Conservation (phyloP, 1,284 basidiomycete genomes). For the Boletellus sp. region DNA sequence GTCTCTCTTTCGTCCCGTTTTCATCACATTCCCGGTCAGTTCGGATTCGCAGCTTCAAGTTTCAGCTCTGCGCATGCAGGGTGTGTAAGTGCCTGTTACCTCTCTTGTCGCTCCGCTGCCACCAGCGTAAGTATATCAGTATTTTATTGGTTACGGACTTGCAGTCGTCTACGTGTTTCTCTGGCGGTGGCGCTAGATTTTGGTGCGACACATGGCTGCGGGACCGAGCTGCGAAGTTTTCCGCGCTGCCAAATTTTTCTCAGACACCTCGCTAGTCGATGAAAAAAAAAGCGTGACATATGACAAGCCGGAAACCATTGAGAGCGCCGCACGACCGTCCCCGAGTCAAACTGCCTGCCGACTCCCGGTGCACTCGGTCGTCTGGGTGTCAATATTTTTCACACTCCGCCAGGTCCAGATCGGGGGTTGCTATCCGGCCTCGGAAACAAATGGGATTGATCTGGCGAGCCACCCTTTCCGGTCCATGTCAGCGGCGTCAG, state of each 20-base stretch:
- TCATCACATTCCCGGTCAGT: constrained; percentile 14
- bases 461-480: constrained; percentile 20
- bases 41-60: constrained; percentile 30
- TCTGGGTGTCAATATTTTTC: constrained; percentile 2
- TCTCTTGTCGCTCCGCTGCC: constrained; percentile 26
- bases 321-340: no score
- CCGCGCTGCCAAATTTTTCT: no score
- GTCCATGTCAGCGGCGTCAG: constrained; percentile 32
- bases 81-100: constrained; percentile 33
- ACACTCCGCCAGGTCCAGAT: constrained; percentile 18
- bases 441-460: constrained; percentile 21
- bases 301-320: no score
- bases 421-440: constrained; percentile 31
- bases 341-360: no score
- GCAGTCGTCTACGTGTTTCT: constrained; percentile 6
- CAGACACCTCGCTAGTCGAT: no score
- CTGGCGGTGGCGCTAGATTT: constrained; percentile 5
- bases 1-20: constrained; percentile 21
- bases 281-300: no score
- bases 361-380: neutral
- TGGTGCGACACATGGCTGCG: constrained; percentile 11
- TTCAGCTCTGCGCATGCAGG: constrained; percentile 29
- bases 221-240: no score
- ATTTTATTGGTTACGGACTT: constrained; percentile 27
- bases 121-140: constrained; percentile 37